Evolutionary conservation across 2,329 filamentous ascomycete genomes (phyloP), one percentile per base, ranked within the genome.

Genomic region (Dactylonectria macrodidyma): DNA sequence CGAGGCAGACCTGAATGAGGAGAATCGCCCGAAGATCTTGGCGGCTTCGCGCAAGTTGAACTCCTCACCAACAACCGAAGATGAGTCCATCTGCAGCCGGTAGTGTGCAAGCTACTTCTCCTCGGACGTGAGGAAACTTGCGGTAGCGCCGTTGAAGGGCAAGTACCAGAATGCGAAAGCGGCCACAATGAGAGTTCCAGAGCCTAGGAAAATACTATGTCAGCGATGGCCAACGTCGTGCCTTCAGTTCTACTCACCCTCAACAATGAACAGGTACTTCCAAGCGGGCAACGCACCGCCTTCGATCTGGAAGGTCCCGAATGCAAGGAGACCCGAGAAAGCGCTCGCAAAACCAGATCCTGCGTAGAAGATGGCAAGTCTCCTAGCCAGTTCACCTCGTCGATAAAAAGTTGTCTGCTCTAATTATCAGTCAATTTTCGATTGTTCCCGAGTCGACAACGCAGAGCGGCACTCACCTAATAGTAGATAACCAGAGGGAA

Each of bases 61-160:
- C 67, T 84, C 77, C 74, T 89, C 86, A 44, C 85, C 82, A 30
- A 89, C 87, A 16, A 84, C 82, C 0, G 91, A 89, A 2, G 91
- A 94, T 7, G 89, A 92, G 77, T 95, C 93, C 59, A 93, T 86
- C 69, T 92, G 91, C 69, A 95, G 92, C n/a, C 93, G 90, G 74
- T 90, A 88, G 74, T 89, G 91, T 3, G 92, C 93, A 0, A 95
- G 85, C 9, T 84, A 83, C 75, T 90, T 91, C 77, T 95, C 91
- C 2, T 90, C 88, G 2, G 87, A 84, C 64, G 80, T 89, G 22
- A 95, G 84, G 75, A 95, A 95, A 1, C 79, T 84, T 1, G 92
- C 92, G 69, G 90, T 86, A 41, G 88, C 85, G 0, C 91, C 90
- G 54, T 87, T 91, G 62, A 80, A 84, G 0, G 93, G 93, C 1